Evolutionary conservation across 2,329 filamentous ascomycete species (phyloP).

Genomic region (Dendryphion nanum): DNA sequence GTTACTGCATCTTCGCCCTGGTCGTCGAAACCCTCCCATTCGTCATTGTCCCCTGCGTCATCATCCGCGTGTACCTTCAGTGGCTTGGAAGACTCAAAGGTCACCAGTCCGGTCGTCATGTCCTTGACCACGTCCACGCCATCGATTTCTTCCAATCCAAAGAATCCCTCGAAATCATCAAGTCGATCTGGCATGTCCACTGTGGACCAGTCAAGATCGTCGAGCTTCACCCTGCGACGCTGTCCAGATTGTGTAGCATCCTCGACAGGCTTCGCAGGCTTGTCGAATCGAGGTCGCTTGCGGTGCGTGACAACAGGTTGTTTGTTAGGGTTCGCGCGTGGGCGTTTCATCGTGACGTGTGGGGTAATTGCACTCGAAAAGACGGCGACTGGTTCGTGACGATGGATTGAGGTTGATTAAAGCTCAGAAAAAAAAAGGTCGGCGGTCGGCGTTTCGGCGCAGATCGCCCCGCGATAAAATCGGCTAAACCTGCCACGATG

Average conservation of each 20-base stretch:
- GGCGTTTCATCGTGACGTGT: too few relatives aligned
- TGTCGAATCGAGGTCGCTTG: slow-evolving; percentile 45
- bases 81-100: slow-evolving; percentile 35
- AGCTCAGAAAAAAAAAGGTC: too few relatives aligned
- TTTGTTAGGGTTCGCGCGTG: too few relatives aligned
- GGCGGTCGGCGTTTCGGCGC: too few relatives aligned
- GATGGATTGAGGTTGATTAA: too few relatives aligned
- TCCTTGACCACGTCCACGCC: slow-evolving; percentile 78
- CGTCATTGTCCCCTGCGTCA: slow-evolving; percentile 13
- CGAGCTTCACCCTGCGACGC: slow-evolving; percentile 39
- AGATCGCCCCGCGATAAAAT: too few relatives aligned
- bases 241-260: slow-evolving; percentile 11
- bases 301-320: too few relatives aligned
- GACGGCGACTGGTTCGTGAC: too few relatives aligned
- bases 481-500: too few relatives aligned
- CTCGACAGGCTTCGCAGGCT: slow-evolving; percentile 14
- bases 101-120: slow-evolving; percentile 48
- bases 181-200: slow-evolving; percentile 71
- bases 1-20: slow-evolving; percentile 4
- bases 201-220: slow-evolving; percentile 61
- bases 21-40: slow-evolving; percentile 31
- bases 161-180: slow-evolving; percentile 92
- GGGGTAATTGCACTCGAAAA: too few relatives aligned
- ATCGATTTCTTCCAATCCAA: slow-evolving; percentile 85
- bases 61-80: slow-evolving; percentile 3